A percentile compares a stretch with the other conserved stretches of the same genome.
Conservation (phyloP, 1,284 basidiomycete genomes). For the Sporisorium exsertum region DNA sequence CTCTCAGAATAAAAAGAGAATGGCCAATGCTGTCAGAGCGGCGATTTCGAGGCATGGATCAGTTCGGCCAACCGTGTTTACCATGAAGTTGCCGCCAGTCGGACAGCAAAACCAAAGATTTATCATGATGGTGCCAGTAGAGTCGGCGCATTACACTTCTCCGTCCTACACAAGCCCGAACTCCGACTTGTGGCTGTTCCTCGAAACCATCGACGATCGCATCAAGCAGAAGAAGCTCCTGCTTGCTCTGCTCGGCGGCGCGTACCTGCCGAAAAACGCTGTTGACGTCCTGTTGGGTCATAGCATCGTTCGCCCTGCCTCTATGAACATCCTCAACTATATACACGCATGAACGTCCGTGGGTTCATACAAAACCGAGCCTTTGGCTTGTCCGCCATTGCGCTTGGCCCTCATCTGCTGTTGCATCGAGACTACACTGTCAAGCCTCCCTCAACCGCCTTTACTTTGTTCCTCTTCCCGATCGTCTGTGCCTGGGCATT, state of each 20-base stretch:
- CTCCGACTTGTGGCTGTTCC: constrained; percentile 6
- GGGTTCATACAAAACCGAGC: too few relatives aligned
- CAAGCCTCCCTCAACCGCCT: too few relatives aligned
- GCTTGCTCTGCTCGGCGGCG: constrained; percentile 10
- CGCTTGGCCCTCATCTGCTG: too few relatives aligned
- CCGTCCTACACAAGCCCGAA: not conserved
- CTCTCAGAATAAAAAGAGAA: too few relatives aligned
- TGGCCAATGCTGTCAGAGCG: not conserved
- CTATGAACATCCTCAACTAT: not conserved
- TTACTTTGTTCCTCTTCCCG: too few relatives aligned
- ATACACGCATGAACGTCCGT: not conserved
- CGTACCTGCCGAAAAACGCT: constrained; percentile 9
- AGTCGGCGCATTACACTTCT: not conserved
- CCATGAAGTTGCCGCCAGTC: not conserved
- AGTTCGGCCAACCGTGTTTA: not conserved
- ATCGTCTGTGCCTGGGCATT: too few relatives aligned
- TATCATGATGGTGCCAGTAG: constrained; percentile 1
- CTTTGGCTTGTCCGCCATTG: not conserved
- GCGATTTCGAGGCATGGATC: not conserved
- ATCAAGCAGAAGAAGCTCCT: rapidly evolving
- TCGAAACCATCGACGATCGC: not conserved
- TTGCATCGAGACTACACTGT: too few relatives aligned
- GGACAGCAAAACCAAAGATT: not conserved
- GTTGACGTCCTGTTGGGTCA: not conserved
- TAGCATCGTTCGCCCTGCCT: not conserved